Evolutionary conservation across 2,329 filamentous ascomycete genomes (phyloP).

Genomic region (Fusarium napiforme): DNA sequence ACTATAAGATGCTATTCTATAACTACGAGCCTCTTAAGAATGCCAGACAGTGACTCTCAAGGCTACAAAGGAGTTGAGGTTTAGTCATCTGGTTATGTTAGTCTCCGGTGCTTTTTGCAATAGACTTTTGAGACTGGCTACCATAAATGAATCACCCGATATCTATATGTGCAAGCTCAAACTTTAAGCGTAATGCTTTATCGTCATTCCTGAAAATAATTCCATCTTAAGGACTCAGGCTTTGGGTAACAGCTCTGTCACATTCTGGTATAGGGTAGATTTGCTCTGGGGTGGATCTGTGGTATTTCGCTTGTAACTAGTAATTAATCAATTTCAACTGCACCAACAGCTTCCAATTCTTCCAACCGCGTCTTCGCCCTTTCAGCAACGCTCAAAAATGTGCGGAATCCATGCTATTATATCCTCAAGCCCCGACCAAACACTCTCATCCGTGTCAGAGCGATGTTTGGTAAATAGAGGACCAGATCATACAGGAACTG

Average conservation of each 20-base stretch:
- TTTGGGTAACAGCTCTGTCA: not conserved
- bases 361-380: conserved; percentile 14
- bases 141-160: not conserved
- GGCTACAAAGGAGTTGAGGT: not conserved
- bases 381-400: conserved; percentile 54
- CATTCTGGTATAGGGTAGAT: conserved; percentile 4
- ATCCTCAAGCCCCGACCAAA: conserved; percentile 47
- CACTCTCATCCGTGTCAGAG: conserved; percentile 52
- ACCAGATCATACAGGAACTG: conserved; percentile 66
- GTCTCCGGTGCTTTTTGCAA: not conserved
- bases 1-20: not conserved
- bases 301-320: conserved; percentile 10
- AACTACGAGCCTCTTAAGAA: too few species aligned
- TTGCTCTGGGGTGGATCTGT: not conserved
- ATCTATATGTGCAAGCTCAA: not conserved
- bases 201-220: not conserved
- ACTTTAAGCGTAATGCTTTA: not conserved
- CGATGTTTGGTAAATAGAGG: conserved; percentile 65
- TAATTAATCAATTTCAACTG: not conserved
- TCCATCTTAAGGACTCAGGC: not conserved
- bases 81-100: not conserved
- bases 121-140: not conserved
- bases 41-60: not conserved
- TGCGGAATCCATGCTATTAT: conserved; percentile 70
- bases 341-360: not conserved